Conservation (phyloP, 768 basidiomycete species). For the Collybia sordida region DNA sequence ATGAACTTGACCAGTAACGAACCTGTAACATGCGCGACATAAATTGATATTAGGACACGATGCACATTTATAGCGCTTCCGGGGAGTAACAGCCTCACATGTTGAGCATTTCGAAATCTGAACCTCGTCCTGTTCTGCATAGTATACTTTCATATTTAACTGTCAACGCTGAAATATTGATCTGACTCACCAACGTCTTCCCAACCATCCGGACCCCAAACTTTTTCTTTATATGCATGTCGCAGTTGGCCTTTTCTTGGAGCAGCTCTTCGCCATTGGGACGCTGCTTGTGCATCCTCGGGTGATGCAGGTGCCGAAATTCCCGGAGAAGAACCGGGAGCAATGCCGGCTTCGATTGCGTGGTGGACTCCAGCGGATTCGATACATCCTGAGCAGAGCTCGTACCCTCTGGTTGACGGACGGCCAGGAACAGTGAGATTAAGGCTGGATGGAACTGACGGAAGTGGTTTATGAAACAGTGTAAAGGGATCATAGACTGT, state of each 20-base stretch:
- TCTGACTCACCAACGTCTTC: constrained; percentile 75
- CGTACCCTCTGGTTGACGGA: constrained; percentile 55
- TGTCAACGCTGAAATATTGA: not conserved
- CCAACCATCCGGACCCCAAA: constrained; percentile 86
- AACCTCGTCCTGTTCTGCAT: constrained; percentile 66
- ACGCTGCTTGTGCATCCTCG: constrained; percentile 51
- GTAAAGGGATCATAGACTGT: constrained; percentile 20
- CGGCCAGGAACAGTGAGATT: constrained; percentile 21
- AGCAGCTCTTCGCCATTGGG: constrained; percentile 65
- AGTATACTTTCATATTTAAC: constrained; percentile 4
- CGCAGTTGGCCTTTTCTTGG: constrained; percentile 78
- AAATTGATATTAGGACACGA: constrained; percentile 79
- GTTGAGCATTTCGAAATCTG: constrained; percentile 72
- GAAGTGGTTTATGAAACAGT: constrained; percentile 42
- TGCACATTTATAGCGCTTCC: constrained; percentile 81
- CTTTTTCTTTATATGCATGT: constrained; percentile 84
- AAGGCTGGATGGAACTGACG: constrained; percentile 34
- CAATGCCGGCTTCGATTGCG: constrained; percentile 59
- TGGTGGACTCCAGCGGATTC: constrained; percentile 78
- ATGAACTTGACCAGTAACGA: not conserved
- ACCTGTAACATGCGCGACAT: constrained; percentile 86
- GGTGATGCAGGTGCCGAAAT: constrained; percentile 47
- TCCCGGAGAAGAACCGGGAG: constrained; percentile 46
- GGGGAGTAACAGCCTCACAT: constrained; percentile 62
- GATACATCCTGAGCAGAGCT: constrained; percentile 82